Evolutionary conservation across 495 filamentous ascomycete species (phyloP).

Genomic region (Aspergillus haitiensis): DNA sequence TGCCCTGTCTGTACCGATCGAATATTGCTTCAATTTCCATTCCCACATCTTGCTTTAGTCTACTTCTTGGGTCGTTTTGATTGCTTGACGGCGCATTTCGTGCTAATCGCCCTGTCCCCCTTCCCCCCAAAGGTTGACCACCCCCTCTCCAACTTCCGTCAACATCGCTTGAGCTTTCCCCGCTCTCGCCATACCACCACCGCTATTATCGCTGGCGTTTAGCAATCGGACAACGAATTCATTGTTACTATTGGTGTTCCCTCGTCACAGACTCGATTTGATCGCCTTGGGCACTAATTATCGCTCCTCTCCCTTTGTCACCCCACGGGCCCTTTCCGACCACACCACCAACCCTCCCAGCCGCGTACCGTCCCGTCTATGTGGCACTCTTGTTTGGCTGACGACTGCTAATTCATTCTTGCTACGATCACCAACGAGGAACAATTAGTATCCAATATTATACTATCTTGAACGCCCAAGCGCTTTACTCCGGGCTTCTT

Average conservation of each 20-base stretch:
- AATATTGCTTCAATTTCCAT: background rate
- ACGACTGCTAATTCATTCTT: conserved; percentile 7
- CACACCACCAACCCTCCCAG: conserved; percentile 9
- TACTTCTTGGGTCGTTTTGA: background rate
- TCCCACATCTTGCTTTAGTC: conserved; percentile 1
- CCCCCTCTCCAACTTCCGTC: conserved; percentile 6
- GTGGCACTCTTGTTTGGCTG: conserved; percentile 21
- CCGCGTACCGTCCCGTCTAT: conserved; percentile 25
- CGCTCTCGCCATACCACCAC: conserved; percentile 19
- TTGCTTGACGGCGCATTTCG: background rate
- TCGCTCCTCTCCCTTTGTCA: background rate
- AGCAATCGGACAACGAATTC: conserved; percentile 5
- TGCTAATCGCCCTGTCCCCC: conserved; percentile 3
- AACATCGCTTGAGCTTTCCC: conserved; percentile 22
- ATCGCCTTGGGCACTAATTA: background rate
- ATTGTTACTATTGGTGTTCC: background rate
- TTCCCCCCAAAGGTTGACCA: conserved; percentile 7
- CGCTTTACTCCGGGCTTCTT: too few relatives aligned
- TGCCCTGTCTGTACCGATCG: background rate
- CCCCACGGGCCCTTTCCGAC: background rate
- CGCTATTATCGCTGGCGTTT: conserved; percentile 9
- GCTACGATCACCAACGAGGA: background rate
- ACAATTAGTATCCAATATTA: too few relatives aligned
- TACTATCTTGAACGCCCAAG: too few relatives aligned
- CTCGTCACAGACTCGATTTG: background rate